A percentile compares a stretch with the other conserved stretches of the same genome.
Evolutionary conservation across 2,329 filamentous ascomycete species (phyloP).

Genomic region (Paramyrothecium roridum): DNA sequence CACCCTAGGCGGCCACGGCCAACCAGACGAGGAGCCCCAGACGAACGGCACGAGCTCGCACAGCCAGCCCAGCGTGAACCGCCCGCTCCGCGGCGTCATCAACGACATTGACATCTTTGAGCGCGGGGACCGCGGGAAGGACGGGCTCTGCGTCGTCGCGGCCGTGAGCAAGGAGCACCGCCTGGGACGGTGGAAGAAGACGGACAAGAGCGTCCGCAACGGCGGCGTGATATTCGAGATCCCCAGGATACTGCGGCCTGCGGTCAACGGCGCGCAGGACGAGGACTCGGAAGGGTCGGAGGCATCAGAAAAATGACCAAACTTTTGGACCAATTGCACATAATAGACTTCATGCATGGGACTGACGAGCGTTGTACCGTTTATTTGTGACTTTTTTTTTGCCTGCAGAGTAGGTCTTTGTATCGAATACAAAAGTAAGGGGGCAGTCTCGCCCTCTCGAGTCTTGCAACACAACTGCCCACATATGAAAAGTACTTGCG

Average conservation of each 20-base stretch:
- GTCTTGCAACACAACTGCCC: too few relatives aligned
- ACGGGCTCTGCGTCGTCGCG: constrained; percentile 80
- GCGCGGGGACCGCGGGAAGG: constrained; percentile 70
- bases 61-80: constrained; percentile 9
- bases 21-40: constrained; percentile 12
- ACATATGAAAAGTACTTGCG: too few relatives aligned
- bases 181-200: constrained; percentile 79
- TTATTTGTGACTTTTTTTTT: too few relatives aligned
- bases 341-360: not conserved
- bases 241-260: constrained; percentile 39
- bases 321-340: not conserved
- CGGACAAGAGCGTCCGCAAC: constrained; percentile 63
- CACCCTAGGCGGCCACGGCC: constrained; percentile 48
- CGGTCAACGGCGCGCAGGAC: constrained; percentile 29
- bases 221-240: constrained; percentile 88
- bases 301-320: not conserved
- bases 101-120: constrained; percentile 90
- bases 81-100: constrained; percentile 67
- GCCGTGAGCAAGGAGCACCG: constrained; percentile 84
- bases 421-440: too few relatives aligned
- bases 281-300: constrained; percentile 5
- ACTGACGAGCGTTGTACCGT: not conserved
- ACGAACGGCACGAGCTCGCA: constrained; percentile 10
- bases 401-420: too few relatives aligned
- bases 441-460: too few relatives aligned